Conservation (phyloP, 192 early-diverging fungal genomes). For the Linnemannia hyalina region DNA sequence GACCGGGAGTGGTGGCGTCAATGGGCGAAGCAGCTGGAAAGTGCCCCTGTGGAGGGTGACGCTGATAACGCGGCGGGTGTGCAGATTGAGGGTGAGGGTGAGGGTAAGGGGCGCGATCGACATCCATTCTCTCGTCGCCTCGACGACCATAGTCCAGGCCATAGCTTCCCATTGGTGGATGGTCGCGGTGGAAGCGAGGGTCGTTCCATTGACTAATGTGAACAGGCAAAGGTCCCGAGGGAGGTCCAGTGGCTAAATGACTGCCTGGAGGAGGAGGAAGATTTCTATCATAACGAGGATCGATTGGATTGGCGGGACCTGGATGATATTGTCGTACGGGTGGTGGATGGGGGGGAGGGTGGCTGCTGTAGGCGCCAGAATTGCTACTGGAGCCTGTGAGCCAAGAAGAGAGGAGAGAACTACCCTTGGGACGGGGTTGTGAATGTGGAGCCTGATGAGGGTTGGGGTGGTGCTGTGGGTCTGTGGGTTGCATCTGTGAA, state of each 20-base stretch:
- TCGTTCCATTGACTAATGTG: not conserved
- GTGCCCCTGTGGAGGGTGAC: not conserved
- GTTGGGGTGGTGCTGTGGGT: slow-evolving; percentile 22
- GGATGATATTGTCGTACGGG: not conserved
- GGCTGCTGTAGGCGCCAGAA: not conserved
- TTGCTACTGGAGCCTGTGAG: slow-evolving; percentile 4
- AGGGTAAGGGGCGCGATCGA: not conserved
- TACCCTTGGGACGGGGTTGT: slow-evolving; percentile 12
- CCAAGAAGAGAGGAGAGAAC: slow-evolving; percentile 43
- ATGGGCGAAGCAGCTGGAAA: slow-evolving; percentile 30
- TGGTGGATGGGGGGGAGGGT: not conserved
- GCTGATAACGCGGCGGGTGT: not conserved
- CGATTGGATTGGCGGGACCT: slow-evolving; percentile 1
- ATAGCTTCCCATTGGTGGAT: not conserved
- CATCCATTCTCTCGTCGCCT: not conserved
- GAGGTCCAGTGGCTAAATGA: not conserved
- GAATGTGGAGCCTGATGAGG: slow-evolving; percentile 2
- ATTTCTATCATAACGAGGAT: not conserved
- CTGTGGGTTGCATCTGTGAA: slow-evolving; percentile 32
- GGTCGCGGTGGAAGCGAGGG: not conserved
- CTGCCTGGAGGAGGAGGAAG: not conserved
- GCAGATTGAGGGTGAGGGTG: not conserved
- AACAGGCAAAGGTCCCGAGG: not conserved
- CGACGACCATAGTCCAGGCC: not conserved
- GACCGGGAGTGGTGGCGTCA: not conserved